These are phyloP conservation scores for Clonostachys sp. DNA, from an alignment of 2,329 filamentous ascomycete genomes.

Conservation along the genomic window DNA sequence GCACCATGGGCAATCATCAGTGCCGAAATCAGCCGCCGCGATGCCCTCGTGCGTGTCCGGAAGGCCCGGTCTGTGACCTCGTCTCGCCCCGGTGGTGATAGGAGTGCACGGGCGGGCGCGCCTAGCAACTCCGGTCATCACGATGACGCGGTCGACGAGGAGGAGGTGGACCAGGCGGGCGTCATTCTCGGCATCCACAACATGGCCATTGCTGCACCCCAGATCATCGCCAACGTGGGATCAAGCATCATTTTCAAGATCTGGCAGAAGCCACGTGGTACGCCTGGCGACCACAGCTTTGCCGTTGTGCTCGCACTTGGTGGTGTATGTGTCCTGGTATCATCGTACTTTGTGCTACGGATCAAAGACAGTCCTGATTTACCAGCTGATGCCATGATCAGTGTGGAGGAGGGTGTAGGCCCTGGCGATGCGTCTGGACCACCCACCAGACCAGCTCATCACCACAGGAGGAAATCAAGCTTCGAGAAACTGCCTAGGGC, in stretches of 20 bases:
- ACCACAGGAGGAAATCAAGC: slow-evolving; percentile 30
- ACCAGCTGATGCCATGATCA: slow-evolving; percentile 29
- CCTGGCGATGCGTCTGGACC: slow-evolving; percentile 1
- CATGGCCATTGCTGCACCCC: slow-evolving; percentile 85
- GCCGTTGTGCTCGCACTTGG: slow-evolving; percentile 83
- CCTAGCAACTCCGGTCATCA: slow-evolving; percentile 3
- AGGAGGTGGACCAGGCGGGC: slow-evolving; percentile 71
- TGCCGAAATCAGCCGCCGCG: slow-evolving; percentile 81
- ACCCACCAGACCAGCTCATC: slow-evolving; percentile 10
- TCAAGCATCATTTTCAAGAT: slow-evolving; percentile 80
- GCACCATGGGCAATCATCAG: slow-evolving; percentile 94
- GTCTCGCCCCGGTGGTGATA: too few species aligned
- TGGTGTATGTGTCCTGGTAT: slow-evolving; percentile 71
- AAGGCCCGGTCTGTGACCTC: slow-evolving; percentile 15
- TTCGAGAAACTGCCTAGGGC: slow-evolving; percentile 33
- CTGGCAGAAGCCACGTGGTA: slow-evolving; percentile 82
- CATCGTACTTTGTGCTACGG: slow-evolving; percentile 66
- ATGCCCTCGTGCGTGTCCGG: slow-evolving; percentile 48
- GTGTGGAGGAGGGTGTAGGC: slow-evolving; percentile 35
- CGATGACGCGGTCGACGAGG: slow-evolving; percentile 36
- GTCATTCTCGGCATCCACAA: slow-evolving; percentile 95
- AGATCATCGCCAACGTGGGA: slow-evolving; percentile 83
- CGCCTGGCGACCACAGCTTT: slow-evolving; percentile 81
- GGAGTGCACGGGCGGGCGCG: slow-evolving; percentile 1
- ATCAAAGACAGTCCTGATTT: slow-evolving; percentile 56